Base-by-base conservation (phyloP, 139 green algal species). In the Astrephomene gubernaculifera region DNA sequence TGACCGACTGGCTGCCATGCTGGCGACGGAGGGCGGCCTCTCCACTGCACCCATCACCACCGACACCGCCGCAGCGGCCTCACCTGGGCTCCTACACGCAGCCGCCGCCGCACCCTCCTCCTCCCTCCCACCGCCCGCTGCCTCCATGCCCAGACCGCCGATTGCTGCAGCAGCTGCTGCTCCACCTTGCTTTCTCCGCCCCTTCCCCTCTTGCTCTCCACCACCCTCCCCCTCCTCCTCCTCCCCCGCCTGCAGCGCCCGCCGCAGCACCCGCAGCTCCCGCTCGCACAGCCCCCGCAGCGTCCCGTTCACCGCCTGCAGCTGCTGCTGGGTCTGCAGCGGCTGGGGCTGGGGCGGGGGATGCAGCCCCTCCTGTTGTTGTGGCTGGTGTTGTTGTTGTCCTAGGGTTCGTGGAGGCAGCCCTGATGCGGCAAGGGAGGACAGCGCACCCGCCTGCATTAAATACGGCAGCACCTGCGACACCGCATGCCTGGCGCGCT, bases 201-300 rank as follows among this genome's bases (percentile, higher is more conserved):
- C n/a, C n/a, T n/a, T n/a, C n/a, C n/a, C n/a, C n/a, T n/a, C n/a
- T n/a, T n/a, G n/a, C n/a, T n/a, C n/a, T n/a, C n/a, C n/a, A n/a
- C n/a, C n/a, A n/a, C n/a, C n/a, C n/a, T n/a, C n/a, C n/a, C n/a
- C 70, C 7, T 70, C 73, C 8, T 81, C 73, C 5, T 52, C 44
- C 21, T 45, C n/a, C 25, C 69, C 73, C 10, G 69, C 73, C 10
- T 41, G 53, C 43, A 81, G 73, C 0, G 54, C 73, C 4, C 53
- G 53, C n/a, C 36, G 52, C 73, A 81, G 53, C 73, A 70, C 53
- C 49, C 25, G 35, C 67, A 73, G 29, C 67, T 52, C n/a, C 36
- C 49, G 10, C 19, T 35, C 35, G 36, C 67, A 73, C 67, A 52
- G 36, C 36, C 12, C 36, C 19, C 67, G 67, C 67, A 73, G 67